Evolutionary conservation across 2,329 filamentous ascomycete species (phyloP), one percentile per base, ranked within the genome.

Genomic region (Colletotrichum sojae): DNA sequence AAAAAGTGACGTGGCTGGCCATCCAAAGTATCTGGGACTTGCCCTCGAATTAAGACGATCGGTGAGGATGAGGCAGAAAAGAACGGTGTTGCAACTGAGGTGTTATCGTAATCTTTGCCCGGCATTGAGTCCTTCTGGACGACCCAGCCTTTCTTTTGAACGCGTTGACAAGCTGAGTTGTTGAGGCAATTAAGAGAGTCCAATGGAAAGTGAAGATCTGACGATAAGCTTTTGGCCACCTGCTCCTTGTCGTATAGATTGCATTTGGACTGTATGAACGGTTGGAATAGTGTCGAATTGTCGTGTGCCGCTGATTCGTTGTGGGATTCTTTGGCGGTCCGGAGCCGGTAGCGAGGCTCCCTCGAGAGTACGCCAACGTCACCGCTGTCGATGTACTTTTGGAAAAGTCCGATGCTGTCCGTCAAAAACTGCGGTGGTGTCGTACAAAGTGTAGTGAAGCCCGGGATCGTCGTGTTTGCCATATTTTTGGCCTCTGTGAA

Each of bases 221-320:
- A 5, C 12, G 18, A 20, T 31, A 9, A 27, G 20, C 15, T 9
- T 4, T 40, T 4, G 0, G n/a, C 5, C 6, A 51, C 12, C 8
- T 51, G 2, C 2, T 58, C 39, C 12, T 39, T 25, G 4, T 60
- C 31, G 15, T 62, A 55, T 3, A 63, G 10, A 2, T 6, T 16
- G 12, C 68, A 70, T n/a, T 40, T 63, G 1, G 46, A 48, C 18
- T 70, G 63, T 2, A 67, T 48, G 18, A 67, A 53, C 2, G 67
- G 67, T 8, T 70, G 67, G 5, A 55, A 52, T 2, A 67, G 18
- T 13, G 25, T 48, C 12, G 27, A 18, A 16, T 15, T 18, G 8
- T 18, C 5, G 39, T 3, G 48, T 39, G 2, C 10, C 15, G 8
- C 5, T 2, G 6, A 5, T 20, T 48, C n/a, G 36, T 5, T 25